Conservation (phyloP, 768 basidiomycete genomes). For the Psilocybe subaeruginosa region DNA sequence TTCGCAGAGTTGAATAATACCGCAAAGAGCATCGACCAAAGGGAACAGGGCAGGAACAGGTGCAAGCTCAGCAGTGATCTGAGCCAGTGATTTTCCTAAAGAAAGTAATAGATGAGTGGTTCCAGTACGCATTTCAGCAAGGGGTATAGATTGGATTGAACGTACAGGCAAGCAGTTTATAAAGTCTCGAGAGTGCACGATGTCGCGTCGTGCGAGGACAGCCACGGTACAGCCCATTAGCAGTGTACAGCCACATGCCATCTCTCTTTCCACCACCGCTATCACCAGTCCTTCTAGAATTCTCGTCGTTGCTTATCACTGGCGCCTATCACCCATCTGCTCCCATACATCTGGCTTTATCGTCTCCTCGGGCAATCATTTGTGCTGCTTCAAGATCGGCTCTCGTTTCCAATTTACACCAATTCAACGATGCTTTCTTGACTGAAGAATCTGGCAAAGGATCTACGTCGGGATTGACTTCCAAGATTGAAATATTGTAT, state of each 20-base stretch:
- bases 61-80: conserved; percentile 48
- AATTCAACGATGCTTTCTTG: conserved; percentile 62
- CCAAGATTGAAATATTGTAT: conserved; percentile 61
- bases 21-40: conserved; percentile 42
- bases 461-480: conserved; percentile 35
- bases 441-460: conserved; percentile 43
- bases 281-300: conserved; percentile 46
- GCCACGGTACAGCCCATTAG: background rate
- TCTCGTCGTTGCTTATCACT: conserved; percentile 60
- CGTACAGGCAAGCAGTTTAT: background rate
- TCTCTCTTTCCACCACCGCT: conserved; percentile 33
- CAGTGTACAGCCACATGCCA: conserved; percentile 25
- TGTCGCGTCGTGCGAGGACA: background rate
- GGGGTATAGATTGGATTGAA: background rate
- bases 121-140: background rate
- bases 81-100: conserved; percentile 41
- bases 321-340: conserved; percentile 70
- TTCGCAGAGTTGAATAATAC: conserved; percentile 48
- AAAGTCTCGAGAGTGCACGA: no score
- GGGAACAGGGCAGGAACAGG: conserved; percentile 52
- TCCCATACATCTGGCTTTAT: conserved; percentile 68
- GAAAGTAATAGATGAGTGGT: conserved; percentile 17
- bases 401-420: conserved; percentile 43
- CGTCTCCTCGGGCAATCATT: conserved; percentile 47
- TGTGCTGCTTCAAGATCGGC: conserved; percentile 55